Evolutionary conservation across 2,329 filamentous ascomycete genomes (phyloP), one percentile per base, ranked within the genome.

Genomic region (Dothistroma septosporum): DNA sequence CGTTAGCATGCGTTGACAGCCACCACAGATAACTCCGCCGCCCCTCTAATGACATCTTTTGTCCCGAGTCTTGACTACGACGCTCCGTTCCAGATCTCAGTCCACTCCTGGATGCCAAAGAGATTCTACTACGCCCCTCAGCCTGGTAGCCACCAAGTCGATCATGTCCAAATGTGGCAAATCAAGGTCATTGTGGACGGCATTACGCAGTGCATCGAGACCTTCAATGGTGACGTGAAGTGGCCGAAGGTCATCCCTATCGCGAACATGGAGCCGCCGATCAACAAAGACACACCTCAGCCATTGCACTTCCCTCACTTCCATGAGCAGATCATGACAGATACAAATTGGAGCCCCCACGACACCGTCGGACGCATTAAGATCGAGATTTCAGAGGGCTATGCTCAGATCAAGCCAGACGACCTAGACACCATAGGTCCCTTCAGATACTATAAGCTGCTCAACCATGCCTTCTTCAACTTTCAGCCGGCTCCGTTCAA

Each of bases 401-500:
- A 91, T 60, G 64, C 68, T 44, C 59, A 61, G 21, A 19, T 61
- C 22, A 28, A 44, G 60, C 62, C 66, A 32, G 68, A 69, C 6
- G 66, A 68, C 8, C 24, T 67, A 1, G 66, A 70, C 9, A 85
- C 89, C 65, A 86, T 90, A 68, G 79, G 85, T 46, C 78, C 89
- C 63, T 89, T 87, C 70, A 90, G 92, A 68, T 53, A 16, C 31
- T 11, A 32, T 14, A 53, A 53, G 31, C 50, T 53, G 50, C 24
- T 53, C 24, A 53, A 53, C 50, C 75, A 91, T 49, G 83, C 92
- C 24, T 83, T 84, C 14, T 94, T 96, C 74, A 87, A 91, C 0
- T 96, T 95, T 69, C 90, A 94, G 70, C 90, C 94, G 78, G 91
- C 89, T 35, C 91, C 91, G 0, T 76, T 89, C 58, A 91, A 89